Percentiles rank a stretch among this genome's conserved stretches.
phyloP scores from a whole-genome alignment of 495 filamentous ascomycete species.

The Penicillium daleae region DNA sequence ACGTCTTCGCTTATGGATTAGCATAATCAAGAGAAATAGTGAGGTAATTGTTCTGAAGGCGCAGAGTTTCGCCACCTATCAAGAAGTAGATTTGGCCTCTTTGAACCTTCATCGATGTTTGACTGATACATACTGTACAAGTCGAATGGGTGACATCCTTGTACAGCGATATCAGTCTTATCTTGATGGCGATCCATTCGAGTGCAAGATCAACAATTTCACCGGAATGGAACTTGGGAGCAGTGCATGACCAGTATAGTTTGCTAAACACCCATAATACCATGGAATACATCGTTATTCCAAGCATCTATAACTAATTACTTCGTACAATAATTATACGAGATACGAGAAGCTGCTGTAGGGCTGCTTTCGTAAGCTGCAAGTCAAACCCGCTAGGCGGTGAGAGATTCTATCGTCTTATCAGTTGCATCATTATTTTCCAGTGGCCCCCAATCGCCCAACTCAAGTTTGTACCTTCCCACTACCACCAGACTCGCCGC shows the following conservation, averaged over 20 bases:
- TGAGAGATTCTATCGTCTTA: constrained; percentile 14
- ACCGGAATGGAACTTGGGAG: not conserved
- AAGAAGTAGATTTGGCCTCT: too few relatives aligned
- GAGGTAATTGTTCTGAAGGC: not conserved
- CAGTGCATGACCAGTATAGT: not conserved
- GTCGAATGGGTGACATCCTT: not conserved
- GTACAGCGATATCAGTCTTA: not conserved
- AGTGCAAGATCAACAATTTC: not conserved
- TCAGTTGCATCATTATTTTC: constrained; percentile 13
- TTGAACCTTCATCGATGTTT: too few relatives aligned
- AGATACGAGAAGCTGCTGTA: too few relatives aligned
- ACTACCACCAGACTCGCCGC: not conserved
- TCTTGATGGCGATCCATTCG: not conserved
- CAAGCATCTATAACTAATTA: too few relatives aligned
- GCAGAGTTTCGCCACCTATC: not conserved
- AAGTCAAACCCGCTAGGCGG: constrained; percentile 18
- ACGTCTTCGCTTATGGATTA: not conserved
- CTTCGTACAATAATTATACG: too few relatives aligned
- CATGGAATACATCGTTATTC: too few relatives aligned
- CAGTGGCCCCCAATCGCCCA: not conserved
- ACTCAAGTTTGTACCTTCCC: not conserved
- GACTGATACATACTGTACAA: too few relatives aligned
- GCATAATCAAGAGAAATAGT: too few relatives aligned
- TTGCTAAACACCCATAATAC: not conserved
- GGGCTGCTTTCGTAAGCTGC: too few relatives aligned